A percentile compares a stretch with the other conserved stretches of the same genome.
phyloP scores from a whole-genome alignment of 2,329 filamentous ascomycete genomes.

The Ascocoryne sarcoides region DNA sequence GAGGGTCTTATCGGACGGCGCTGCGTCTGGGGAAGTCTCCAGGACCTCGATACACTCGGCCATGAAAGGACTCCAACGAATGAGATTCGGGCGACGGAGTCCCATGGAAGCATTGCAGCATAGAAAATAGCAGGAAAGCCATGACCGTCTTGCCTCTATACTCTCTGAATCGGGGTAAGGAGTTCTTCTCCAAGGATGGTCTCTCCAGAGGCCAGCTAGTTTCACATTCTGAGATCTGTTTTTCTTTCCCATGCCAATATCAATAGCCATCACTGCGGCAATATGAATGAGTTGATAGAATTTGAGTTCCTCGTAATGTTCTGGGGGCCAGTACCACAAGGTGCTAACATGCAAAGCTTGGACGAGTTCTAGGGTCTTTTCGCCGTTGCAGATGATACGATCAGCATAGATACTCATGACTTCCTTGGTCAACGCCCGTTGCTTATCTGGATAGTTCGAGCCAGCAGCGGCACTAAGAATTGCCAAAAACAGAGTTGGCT shows the following conservation, averaged over 20 bases:
- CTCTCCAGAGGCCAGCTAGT: conserved; percentile 34
- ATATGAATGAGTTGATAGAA: conserved; percentile 44
- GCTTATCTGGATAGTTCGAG: conserved; percentile 38
- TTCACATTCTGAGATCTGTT: conserved; percentile 21
- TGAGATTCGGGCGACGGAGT: conserved; percentile 36
- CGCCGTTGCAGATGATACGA: conserved; percentile 38
- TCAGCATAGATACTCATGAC: conserved; percentile 40
- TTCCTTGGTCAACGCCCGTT: conserved; percentile 37
- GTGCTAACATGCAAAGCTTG: conserved; percentile 40
- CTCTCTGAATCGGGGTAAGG: conserved; percentile 27
- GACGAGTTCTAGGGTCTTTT: conserved; percentile 43
- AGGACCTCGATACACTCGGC: conserved; percentile 36
- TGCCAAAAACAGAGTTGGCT: conserved; percentile 61
- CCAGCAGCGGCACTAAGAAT: conserved; percentile 56
- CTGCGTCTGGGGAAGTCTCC: conserved; percentile 33
- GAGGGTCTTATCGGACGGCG: conserved; percentile 32
- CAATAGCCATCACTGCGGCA: conserved; percentile 40
- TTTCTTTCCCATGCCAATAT: conserved; percentile 29
- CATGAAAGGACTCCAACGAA: conserved; percentile 36
- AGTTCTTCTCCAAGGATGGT: conserved; percentile 35
- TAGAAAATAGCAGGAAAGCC: conserved; percentile 29
- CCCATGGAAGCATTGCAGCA: conserved; percentile 35
- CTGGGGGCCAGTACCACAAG: conserved; percentile 41
- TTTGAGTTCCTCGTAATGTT: conserved; percentile 38
- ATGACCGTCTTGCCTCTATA: conserved; percentile 29